Percentiles rank a stretch among this genome's conserved stretches.
Conservation (phyloP, 2,329 filamentous ascomycete species). For the Epichloe hybrida region DNA sequence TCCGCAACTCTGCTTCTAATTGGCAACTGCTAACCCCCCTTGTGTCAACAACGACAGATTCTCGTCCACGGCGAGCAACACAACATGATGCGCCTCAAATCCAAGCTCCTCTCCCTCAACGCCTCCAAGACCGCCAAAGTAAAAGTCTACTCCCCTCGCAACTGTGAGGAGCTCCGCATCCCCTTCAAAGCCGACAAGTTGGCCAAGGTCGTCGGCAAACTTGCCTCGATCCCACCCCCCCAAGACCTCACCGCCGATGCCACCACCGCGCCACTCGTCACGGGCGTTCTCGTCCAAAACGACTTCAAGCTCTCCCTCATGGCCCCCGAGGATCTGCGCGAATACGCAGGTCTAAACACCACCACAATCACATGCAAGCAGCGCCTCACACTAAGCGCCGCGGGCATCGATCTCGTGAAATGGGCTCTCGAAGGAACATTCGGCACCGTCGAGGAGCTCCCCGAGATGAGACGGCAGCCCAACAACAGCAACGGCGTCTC, state of each 20-base stretch:
- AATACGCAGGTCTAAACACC: conserved; percentile 90
- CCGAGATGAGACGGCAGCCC: conserved; percentile 31
- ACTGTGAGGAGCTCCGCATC: conserved; percentile 89
- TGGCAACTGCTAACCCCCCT: neutral
- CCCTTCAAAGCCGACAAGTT: conserved; percentile 93
- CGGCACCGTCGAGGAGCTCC: conserved; percentile 63
- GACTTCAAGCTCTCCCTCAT: conserved; percentile 96
- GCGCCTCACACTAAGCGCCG: conserved; percentile 73
- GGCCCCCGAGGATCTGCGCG: conserved; percentile 88
- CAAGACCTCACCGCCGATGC: conserved; percentile 21
- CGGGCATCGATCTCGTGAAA: conserved; percentile 77
- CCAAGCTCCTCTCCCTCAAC: conserved; percentile 86
- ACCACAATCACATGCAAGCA: conserved; percentile 91
- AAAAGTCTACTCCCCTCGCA: conserved; percentile 85
- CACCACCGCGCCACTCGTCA: conserved; percentile 45
- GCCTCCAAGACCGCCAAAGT: conserved; percentile 66
- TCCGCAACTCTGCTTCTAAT: neutral
- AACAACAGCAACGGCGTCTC: conserved; percentile 16
- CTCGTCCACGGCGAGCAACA: conserved; percentile 94
- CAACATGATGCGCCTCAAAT: conserved; percentile 96
- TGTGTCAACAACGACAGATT: conserved; percentile 43
- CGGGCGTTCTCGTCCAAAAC: conserved; percentile 88
- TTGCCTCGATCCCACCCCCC: conserved; percentile 74
- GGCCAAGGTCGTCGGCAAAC: conserved; percentile 88
- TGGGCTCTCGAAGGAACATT: conserved; percentile 95